A percentile compares a stretch with the other conserved stretches of the same genome.
Evolutionary conservation across 2,329 filamentous ascomycete species (phyloP).

Genomic region (Juglanconis oblonga): DNA sequence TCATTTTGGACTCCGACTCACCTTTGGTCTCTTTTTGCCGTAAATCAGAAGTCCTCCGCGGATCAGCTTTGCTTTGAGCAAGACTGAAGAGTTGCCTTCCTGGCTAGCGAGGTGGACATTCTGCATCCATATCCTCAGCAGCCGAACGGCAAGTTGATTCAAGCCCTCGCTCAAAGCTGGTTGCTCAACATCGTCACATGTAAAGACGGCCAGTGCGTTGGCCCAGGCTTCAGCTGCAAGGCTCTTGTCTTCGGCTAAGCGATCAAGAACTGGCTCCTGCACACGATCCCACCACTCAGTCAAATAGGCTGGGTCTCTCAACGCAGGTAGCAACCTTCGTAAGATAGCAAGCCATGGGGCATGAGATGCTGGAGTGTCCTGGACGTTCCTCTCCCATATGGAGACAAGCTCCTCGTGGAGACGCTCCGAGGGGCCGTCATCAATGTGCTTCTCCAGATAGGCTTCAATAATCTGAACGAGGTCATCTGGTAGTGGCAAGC

Average conservation of each 20-base stretch:
- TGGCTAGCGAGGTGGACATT: constrained; percentile 36
- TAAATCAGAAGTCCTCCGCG: constrained; percentile 53
- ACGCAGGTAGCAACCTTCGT: constrained; percentile 59
- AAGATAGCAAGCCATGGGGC: constrained; percentile 69
- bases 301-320: constrained; percentile 61
- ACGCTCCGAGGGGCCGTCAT: constrained; percentile 67
- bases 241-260: constrained; percentile 59
- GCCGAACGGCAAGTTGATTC: constrained; percentile 52
- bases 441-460: constrained; percentile 68
- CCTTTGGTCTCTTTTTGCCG: constrained; percentile 67
- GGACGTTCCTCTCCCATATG: constrained; percentile 64
- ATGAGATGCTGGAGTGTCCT: constrained; percentile 52
- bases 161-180: constrained; percentile 35
- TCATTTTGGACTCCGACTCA: constrained; percentile 17
- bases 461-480: constrained; percentile 58
- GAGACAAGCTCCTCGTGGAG: constrained; percentile 70
- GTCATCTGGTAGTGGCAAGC: constrained; percentile 64
- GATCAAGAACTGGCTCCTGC: constrained; percentile 51
- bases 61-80: constrained; percentile 48
- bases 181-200: constrained; percentile 57
- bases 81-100: constrained; percentile 34
- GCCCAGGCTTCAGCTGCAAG: constrained; percentile 63
- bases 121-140: constrained; percentile 57
- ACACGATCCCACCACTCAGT: constrained; percentile 71
- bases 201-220: constrained; percentile 62